phyloP scores from a whole-genome alignment of 2,329 filamentous ascomycete genomes.

The Verticillium nubilum region DNA sequence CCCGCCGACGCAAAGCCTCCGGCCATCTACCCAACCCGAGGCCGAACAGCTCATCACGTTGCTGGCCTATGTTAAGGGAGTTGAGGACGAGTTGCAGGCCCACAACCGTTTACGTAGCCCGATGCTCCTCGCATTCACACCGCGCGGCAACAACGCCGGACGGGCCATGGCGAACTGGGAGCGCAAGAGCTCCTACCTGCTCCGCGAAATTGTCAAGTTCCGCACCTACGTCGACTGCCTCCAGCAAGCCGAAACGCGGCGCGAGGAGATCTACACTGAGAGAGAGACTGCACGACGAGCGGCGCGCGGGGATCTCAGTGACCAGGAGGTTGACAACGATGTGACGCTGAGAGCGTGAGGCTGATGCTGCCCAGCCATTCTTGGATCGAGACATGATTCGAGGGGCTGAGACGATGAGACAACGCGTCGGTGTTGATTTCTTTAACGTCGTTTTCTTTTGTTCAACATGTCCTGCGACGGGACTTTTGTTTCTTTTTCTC shows the following conservation, averaged over 20 bases:
- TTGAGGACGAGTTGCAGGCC: conserved; percentile 77
- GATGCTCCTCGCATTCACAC: conserved; percentile 86
- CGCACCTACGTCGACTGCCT: conserved; percentile 89
- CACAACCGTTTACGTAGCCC: conserved; percentile 86
- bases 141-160: conserved; percentile 70
- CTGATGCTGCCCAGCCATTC: background rate
- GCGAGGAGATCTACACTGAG: conserved; percentile 65
- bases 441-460: background rate
- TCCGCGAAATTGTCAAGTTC: conserved; percentile 95
- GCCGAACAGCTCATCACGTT: conserved; percentile 74
- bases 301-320: conserved; percentile 38
- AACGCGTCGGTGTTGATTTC: background rate
- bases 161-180: conserved; percentile 97
- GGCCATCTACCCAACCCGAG: conserved; percentile 73
- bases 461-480: background rate
- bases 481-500: background rate
- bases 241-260: conserved; percentile 62
- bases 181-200: conserved; percentile 84
- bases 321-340: conserved; percentile 32
- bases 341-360: conserved; percentile 25
- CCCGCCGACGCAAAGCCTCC: conserved; percentile 85
- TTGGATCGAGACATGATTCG: background rate
- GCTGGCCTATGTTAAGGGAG: conserved; percentile 71
- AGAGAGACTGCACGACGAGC: conserved; percentile 46
- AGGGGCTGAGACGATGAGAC: background rate